Evolutionary conservation across 202 grass and related monocot species (phyloP), one percentile per base, ranked within the genome.

Genomic region (Schoenoplectus triqueter): DNA sequence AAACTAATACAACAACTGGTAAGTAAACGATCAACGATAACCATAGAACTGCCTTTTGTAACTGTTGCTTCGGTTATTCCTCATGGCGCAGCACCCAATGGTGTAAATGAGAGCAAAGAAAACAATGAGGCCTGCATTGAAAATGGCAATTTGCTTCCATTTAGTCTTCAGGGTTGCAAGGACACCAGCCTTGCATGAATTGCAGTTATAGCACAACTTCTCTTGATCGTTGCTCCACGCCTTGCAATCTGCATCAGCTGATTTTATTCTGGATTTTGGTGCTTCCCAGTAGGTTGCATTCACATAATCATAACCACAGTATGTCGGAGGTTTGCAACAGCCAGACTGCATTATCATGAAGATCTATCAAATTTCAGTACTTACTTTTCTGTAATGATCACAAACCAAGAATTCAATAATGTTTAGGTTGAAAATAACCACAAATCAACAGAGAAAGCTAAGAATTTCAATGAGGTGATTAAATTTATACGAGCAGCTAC

Each of bases 281-380:
- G 81, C 9, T 49, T 88, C 52, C 88, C 91, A 93, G 67, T 80
- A 91, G 31, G 95, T 98, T 6, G 88, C 84, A 60, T 98, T 98
- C 74, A 93, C 80, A 44, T 80, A 57, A 60, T 84, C 50, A 54
- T 87, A 91, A 56, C 90, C 88, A 65, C 95, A 98, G 89, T 89
- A 95, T 13, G 88, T 92, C 39, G 93, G 95, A 42, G 95, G 95
- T 73, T 98, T 95, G 85, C 95, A 98, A 80, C 93, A 98, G 0
- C 95, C 90, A 2, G 95, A 95, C 92, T 95, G 90, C 78, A 88
- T 17, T 46, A 31, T 18, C 22, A 59, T 57, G 51, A 78, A 59
- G 54, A 59, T 78, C 52, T n/a, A 55, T 77, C 51, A 68, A 10
- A 69, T 9, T 41, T 69, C 5, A 5, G 20, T 56, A 15, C 63